Base-by-base conservation (phyloP, 2,329 filamentous ascomycete genomes). In the Botrytis elliptica region DNA sequence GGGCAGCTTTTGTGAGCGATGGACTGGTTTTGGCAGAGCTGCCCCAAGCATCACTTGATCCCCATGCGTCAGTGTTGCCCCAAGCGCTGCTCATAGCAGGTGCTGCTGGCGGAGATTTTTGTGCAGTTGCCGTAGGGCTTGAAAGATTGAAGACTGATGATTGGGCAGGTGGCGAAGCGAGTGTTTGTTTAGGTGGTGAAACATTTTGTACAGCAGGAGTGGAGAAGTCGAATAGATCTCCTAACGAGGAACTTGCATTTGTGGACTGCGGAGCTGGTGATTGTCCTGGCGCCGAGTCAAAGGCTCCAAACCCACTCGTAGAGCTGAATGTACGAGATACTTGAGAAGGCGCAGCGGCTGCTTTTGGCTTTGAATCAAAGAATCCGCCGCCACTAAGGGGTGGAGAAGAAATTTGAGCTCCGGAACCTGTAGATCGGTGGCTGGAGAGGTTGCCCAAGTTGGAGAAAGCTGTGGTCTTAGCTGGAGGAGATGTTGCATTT, bases 121-220 rank as follows among this genome's bases (percentile, higher is more conserved):
- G 85, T 81, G 22, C 85, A 77, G 85, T 79, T 6, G 86, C 85
- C 75, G 83, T 77, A 9, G 86, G 85, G 75, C 87, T 86, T 77
- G 79, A 93, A 12, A 97, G 88, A 80, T 97, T 97, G 84, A 98
- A 98, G 8, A 94, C 91, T 4, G 93, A 96, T 33, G 57, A 84
- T 81, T 64, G 85, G 72, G 77, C 79, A 29, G 83, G 79, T 79
- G 78, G 83, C 75, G 82, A 81, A 42, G 80, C 77, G 59, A 83
- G 69, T 42, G 77, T 76, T 69, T 79, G 80, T 74, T 83, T 82
- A 22, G 85, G 82, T 12, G 86, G 57, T n/a, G 67, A 49, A 82
- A 86, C 82, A 12, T 85, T 78, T 75, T 84, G 78, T 68, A 84
- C 79, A 69, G 87, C 78, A 60, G 87, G 82, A 0, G 88, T 84